A percentile compares a stretch with the other conserved stretches of the same genome.
phyloP scores from a whole-genome alignment of 1,139 yeast genomes.

The Geotrichum bryndzae region DNA sequence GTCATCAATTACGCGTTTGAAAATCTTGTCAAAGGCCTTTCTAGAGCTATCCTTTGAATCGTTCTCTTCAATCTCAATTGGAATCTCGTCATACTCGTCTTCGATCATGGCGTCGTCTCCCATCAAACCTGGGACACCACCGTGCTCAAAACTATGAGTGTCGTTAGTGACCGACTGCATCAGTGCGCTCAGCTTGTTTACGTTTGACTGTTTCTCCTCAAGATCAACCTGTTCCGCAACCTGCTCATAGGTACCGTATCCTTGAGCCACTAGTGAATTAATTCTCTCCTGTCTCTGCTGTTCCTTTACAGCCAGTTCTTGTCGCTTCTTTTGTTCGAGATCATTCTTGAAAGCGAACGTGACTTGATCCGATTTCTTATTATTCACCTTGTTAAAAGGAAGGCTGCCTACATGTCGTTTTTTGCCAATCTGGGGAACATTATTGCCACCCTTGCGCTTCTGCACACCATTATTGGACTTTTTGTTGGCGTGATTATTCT shows the following conservation, averaged over 20 bases:
- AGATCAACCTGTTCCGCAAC: constrained; percentile 35
- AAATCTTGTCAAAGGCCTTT: constrained; percentile 58
- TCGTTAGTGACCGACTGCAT: constrained; percentile 87
- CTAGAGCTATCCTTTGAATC: constrained; percentile 62
- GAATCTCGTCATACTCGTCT: constrained; percentile 21
- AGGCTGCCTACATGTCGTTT: not conserved
- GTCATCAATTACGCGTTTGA: constrained; percentile 85
- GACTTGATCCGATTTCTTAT: constrained; percentile 6
- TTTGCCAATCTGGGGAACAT: not conserved
- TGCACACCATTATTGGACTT: constrained; percentile 8
- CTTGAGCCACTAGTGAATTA: constrained; percentile 27
- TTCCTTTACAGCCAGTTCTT: constrained; percentile 30
- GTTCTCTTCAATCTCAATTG: constrained; percentile 17
- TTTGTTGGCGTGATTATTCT: not conserved
- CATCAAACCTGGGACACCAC: constrained; percentile 40
- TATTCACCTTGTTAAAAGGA: not conserved
- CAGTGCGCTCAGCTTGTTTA: constrained; percentile 70
- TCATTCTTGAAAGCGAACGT: constrained; percentile 70
- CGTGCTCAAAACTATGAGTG: constrained; percentile 52
- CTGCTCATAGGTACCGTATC: constrained; percentile 43
- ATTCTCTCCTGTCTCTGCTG: constrained; percentile 18
- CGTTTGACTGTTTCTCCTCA: constrained; percentile 28
- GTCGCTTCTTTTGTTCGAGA: constrained; percentile 66
- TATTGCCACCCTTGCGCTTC: constrained; percentile 7
- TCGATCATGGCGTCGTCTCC: constrained; percentile 32